Percentiles rank a stretch among this genome's conserved stretches.
Conservation (phyloP, 1,139 yeast genomes). For the Yamadazyma aaseri region DNA sequence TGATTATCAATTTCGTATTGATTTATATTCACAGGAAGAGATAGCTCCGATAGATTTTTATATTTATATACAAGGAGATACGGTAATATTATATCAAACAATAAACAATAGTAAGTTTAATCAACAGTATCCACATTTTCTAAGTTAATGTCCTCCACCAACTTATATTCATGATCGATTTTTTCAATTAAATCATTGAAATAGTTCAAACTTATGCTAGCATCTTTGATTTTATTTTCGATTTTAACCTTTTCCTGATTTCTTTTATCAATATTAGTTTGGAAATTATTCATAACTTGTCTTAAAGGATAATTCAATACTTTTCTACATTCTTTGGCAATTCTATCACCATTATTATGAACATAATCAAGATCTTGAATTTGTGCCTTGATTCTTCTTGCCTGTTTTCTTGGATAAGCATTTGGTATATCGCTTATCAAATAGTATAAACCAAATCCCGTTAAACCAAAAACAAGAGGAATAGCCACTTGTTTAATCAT, state of each 20-base stretch:
- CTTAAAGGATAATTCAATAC: constrained; percentile 81
- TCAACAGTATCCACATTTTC: constrained; percentile 51
- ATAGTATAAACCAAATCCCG: constrained; percentile 63
- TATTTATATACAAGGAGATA: constrained; percentile 6
- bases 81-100: neutral
- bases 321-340: constrained; percentile 77
- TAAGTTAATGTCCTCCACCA: constrained; percentile 52
- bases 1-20: constrained; percentile 22
- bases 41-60: neutral
- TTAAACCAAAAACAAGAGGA: constrained; percentile 52
- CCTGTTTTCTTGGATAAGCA: constrained; percentile 83
- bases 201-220: constrained; percentile 59
- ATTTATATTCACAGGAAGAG: constrained; percentile 24
- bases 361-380: constrained; percentile 70
- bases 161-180: constrained; percentile 44
- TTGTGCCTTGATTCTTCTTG: constrained; percentile 64
- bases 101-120: constrained; percentile 14
- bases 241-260: constrained; percentile 58
- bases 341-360: constrained; percentile 72
- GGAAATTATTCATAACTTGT: constrained; percentile 78
- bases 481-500: constrained; percentile 35
- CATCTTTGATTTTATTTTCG: constrained; percentile 53
- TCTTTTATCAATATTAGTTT: constrained; percentile 63
- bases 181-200: constrained; percentile 55
- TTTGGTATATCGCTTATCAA: constrained; percentile 79